These are phyloP conservation scores for Hypoxylon sp. DNA, from an alignment of 2,329 filamentous ascomycete genomes.

Conservation along the genomic window DNA sequence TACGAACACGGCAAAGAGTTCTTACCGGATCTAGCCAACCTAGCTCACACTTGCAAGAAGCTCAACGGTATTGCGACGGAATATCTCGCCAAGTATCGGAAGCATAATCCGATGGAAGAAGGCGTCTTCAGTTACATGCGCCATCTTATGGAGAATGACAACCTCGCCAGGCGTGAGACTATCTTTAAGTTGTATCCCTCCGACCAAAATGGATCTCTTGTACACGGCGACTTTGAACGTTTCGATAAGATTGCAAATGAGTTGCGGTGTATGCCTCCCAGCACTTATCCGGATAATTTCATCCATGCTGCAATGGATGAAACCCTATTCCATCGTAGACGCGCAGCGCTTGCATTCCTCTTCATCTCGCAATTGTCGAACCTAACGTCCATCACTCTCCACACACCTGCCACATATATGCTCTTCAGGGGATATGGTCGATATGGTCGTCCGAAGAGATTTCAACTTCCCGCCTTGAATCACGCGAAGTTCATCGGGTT, in stretches of 20 bases:
- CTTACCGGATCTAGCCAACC: background rate
- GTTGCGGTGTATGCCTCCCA: no score
- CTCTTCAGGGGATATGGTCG: no score
- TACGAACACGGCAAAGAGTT: background rate
- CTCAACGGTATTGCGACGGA: background rate
- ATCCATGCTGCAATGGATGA: background rate
- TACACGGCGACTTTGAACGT: conserved; percentile 1
- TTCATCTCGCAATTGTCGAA: background rate
- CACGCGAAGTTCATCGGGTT: conserved; percentile 2
- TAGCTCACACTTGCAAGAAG: conserved; percentile 11
- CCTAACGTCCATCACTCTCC: conserved; percentile 6
- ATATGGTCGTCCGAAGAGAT: background rate
- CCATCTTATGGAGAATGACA: background rate
- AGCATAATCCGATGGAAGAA: background rate
- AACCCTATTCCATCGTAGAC: background rate
- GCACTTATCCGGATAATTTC: background rate
- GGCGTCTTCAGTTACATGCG: conserved; percentile 7
- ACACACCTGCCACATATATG: background rate
- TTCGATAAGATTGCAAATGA: background rate
- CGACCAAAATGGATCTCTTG: background rate
- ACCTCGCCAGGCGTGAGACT: background rate
- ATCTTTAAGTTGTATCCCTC: conserved; percentile 4
- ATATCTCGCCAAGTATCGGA: background rate
- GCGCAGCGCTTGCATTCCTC: background rate
- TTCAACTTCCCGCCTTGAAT: background rate